Evolutionary conservation across 179 eudicot species (phyloP).

Genomic region (Spergularia azorica): DNA sequence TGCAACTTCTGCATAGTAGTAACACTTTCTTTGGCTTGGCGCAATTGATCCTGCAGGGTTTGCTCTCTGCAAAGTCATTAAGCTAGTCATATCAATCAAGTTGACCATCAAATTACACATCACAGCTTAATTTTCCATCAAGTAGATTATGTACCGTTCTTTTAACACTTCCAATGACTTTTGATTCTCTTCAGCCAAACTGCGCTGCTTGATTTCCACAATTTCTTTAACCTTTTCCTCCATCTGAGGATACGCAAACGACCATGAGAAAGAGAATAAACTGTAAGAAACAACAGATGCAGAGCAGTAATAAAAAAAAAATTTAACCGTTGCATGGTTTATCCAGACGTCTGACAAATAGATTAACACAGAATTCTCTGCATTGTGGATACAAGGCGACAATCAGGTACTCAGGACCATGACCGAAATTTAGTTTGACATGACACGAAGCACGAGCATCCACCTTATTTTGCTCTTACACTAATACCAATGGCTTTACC

Average conservation of each 20-base stretch:
- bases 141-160: conserved; percentile 63
- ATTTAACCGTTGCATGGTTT: not conserved
- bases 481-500: not conserved
- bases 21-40: conserved; percentile 96
- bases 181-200: conserved; percentile 98
- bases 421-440: not conserved
- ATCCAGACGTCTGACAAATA: conserved; percentile 4
- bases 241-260: conserved; percentile 52
- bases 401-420: not conserved
- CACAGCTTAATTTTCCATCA: conserved; percentile 9
- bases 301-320: not conserved
- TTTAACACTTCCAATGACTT: conserved; percentile 86
- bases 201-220: conserved; percentile 97
- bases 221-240: conserved; percentile 98
- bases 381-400: not conserved
- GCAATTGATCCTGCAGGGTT: conserved; percentile 87
- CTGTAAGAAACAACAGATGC: not conserved
- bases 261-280: not conserved
- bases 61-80: conserved; percentile 76
- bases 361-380: not conserved
- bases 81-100: not conserved
- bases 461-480: not conserved
- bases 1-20: conserved; percentile 91
- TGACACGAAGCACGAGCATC: not conserved
- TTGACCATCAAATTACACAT: conserved; percentile 20